phyloP scores from a whole-genome alignment of 2,329 filamentous ascomycete genomes.

The Xylariales sp. region DNA sequence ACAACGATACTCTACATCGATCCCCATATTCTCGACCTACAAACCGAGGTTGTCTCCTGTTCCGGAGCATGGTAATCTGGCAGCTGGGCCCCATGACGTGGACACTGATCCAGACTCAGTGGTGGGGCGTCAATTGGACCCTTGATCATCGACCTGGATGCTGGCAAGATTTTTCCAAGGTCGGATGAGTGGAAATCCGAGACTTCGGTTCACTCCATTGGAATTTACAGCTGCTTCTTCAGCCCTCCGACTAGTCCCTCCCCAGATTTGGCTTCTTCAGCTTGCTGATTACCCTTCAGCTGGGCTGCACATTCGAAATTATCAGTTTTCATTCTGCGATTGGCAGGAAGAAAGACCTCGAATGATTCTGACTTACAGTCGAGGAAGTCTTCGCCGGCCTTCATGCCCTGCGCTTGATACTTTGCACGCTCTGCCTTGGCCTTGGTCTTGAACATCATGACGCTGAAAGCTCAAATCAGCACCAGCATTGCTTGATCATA shows the following conservation, averaged over 20 bases:
- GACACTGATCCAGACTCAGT: no score
- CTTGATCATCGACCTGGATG: no score
- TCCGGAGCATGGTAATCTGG: no score
- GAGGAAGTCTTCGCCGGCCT: constrained; percentile 27
- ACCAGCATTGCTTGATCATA: not conserved
- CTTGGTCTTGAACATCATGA: constrained; percentile 35
- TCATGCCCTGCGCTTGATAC: constrained; percentile 29
- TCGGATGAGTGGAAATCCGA: no score
- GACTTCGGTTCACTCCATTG: no score
- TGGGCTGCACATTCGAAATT: constrained; percentile 20
- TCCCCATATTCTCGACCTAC: no score
- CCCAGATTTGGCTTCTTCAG: constrained; percentile 25
- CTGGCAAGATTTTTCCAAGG: no score
- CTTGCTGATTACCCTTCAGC: constrained; percentile 32
- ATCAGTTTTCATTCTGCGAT: not conserved
- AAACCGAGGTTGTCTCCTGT: no score
- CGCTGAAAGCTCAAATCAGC: constrained; percentile 9
- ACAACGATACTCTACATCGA: no score
- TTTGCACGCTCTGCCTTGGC: constrained; percentile 35
- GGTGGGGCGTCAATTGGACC: no score
- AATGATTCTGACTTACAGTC: constrained; percentile 23
- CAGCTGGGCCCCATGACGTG: no score
- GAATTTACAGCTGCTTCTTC: constrained; percentile 25
- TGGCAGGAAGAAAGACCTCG: not conserved
- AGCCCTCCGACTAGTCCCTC: constrained; percentile 23